phyloP scores from a whole-genome alignment of 192 early-diverging fungal species.

The Linnemannia hyalina region DNA sequence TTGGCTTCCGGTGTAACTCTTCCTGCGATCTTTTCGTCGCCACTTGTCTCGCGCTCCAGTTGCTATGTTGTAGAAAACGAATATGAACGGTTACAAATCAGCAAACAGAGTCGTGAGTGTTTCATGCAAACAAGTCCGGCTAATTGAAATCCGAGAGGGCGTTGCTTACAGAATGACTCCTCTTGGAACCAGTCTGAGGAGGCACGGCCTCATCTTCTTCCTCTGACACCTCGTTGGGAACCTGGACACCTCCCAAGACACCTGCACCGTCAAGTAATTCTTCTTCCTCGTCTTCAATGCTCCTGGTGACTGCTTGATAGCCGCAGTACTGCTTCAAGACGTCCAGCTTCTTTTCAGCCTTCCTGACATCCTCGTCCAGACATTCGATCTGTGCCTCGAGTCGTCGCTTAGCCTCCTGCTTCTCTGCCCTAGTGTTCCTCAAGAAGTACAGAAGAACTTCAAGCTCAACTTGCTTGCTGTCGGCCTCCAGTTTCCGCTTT shows the following conservation, averaged over 20 bases:
- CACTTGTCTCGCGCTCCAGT: constrained; percentile 42
- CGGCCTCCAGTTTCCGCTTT: constrained; percentile 69
- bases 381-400: constrained; percentile 60
- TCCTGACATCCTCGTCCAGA: constrained; percentile 60
- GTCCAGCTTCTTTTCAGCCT: constrained; percentile 55
- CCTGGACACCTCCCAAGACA: constrained; percentile 30
- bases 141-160: background rate
- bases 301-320: constrained; percentile 19
- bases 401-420: constrained; percentile 60
- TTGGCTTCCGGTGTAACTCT: constrained; percentile 19
- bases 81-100: background rate
- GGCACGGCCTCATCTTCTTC: constrained; percentile 56
- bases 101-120: background rate
- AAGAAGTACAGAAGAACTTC: constrained; percentile 76
- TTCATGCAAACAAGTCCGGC: background rate
- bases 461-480: constrained; percentile 70
- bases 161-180: constrained; percentile 48
- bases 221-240: constrained; percentile 52
- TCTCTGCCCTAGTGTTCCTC: constrained; percentile 66
- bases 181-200: constrained; percentile 38
- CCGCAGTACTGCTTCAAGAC: constrained; percentile 31
- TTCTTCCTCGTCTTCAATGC: constrained; percentile 49
- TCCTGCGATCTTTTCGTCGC: constrained; percentile 8
- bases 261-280: constrained; percentile 29
- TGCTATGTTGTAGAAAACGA: constrained; percentile 15